phyloP scores from a whole-genome alignment of 495 filamentous ascomycete species.

The Aspergillus steynii region DNA sequence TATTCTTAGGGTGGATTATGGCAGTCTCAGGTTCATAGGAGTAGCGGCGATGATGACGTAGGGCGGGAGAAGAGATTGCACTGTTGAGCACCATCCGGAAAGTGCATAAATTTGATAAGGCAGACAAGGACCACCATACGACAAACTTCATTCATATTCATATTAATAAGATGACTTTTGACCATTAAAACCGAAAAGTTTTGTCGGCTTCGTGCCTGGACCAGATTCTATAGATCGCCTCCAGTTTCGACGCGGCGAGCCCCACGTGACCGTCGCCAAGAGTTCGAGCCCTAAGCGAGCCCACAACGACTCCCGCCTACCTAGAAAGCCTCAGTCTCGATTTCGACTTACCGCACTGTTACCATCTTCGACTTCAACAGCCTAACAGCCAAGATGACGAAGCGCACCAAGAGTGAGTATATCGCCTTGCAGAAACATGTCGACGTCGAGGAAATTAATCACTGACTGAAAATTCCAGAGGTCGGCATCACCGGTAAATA shows the following conservation, averaged over 20 bases:
- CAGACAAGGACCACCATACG: no score
- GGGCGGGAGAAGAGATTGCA: no score
- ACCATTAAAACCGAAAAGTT: no score
- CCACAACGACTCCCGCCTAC: conserved; percentile 42
- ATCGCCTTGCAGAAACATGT: neutral
- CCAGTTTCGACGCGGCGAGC: neutral
- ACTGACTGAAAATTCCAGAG: conserved; percentile 55
- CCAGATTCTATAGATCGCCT: no score
- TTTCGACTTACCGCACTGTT: conserved; percentile 44
- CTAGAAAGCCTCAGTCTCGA: conserved; percentile 37
- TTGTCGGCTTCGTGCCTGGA: no score
- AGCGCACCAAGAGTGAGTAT: conserved; percentile 83
- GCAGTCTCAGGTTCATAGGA: no score
- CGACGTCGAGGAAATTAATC: conserved; percentile 8
- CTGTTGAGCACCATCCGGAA: no score
- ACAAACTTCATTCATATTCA: no score
- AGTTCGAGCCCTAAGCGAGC: conserved; percentile 47
- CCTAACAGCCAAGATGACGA: conserved; percentile 77
- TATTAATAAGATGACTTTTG: no score
- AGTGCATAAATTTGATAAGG: no score
- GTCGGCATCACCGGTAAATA: conserved; percentile 83
- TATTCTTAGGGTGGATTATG: no score
- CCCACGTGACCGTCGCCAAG: conserved; percentile 30
- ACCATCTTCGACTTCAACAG: conserved; percentile 48
- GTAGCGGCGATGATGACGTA: no score